phyloP scores from a whole-genome alignment of 441 rosid species.

The Capsella rubella region DNA sequence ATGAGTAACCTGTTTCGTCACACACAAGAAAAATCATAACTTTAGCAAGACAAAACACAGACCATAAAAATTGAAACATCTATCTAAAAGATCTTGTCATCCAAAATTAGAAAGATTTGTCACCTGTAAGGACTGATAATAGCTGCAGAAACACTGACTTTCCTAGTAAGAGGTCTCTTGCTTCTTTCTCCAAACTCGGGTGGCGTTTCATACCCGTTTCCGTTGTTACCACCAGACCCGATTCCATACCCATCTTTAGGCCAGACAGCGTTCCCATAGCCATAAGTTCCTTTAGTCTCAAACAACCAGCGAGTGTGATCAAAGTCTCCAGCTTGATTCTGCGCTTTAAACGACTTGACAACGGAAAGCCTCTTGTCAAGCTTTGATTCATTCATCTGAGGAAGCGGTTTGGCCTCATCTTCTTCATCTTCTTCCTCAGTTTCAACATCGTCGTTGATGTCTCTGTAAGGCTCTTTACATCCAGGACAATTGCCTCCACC shows the following conservation, averaged over 20 bases:
- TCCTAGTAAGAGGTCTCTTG: slow-evolving; percentile 82
- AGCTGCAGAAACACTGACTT: slow-evolving; percentile 73
- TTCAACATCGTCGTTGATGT: slow-evolving; percentile 54
- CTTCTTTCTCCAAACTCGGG: slow-evolving; percentile 72
- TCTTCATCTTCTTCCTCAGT: slow-evolving; percentile 55
- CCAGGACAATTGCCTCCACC: slow-evolving; percentile 81
- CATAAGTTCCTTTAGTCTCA: slow-evolving; percentile 91
- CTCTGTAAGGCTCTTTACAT: slow-evolving; percentile 77
- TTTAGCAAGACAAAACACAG: slow-evolving; percentile 1
- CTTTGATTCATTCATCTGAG: slow-evolving; percentile 59
- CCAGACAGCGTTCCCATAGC: slow-evolving; percentile 93
- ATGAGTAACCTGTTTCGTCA: slow-evolving; percentile 62
- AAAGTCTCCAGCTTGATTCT: slow-evolving; percentile 67
- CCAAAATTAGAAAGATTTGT: not conserved
- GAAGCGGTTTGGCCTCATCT: slow-evolving; percentile 71
- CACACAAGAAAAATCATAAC: slow-evolving; percentile 17
- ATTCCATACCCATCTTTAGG: slow-evolving; percentile 80
- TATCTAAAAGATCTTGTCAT: too few species aligned
- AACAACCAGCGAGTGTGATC: slow-evolving; percentile 92
- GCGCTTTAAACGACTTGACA: slow-evolving; percentile 72
- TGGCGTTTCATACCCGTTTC: slow-evolving; percentile 70
- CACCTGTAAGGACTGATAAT: slow-evolving; percentile 93
- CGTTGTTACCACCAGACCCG: slow-evolving; percentile 57
- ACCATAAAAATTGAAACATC: too few species aligned
- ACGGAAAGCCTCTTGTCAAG: slow-evolving; percentile 79